Evolutionary conservation across 257 asterid species (phyloP).

Genomic region (Catharanthus roseus): DNA sequence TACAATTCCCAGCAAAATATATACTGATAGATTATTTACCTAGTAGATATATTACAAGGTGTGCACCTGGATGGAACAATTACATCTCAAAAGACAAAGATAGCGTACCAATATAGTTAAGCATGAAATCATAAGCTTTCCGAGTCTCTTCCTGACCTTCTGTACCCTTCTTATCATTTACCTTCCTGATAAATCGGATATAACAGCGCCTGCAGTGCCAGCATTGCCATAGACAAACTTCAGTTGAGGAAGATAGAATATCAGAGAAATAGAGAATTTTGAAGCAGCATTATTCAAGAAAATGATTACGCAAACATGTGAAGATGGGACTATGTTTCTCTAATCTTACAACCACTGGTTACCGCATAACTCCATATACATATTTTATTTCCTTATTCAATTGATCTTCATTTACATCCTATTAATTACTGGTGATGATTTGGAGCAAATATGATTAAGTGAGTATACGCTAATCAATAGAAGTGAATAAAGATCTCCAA

Average conservation of each 20-base stretch:
- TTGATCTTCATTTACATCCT: background rate
- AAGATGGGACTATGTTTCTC: background rate
- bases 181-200: slow-evolving; percentile 81
- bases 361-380: background rate
- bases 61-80: slow-evolving; percentile 1
- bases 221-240: slow-evolving; percentile 12
- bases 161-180: slow-evolving; percentile 76
- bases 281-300: background rate
- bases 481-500: background rate
- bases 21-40: background rate
- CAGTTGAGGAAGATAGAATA: slow-evolving; percentile 8
- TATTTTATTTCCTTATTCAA: background rate
- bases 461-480: background rate
- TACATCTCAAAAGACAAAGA: slow-evolving; percentile 5
- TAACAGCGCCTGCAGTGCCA: slow-evolving; percentile 79
- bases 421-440: background rate
- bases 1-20: background rate
- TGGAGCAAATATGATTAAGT: background rate
- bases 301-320: background rate
- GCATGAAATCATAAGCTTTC: slow-evolving; percentile 95
- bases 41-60: background rate
- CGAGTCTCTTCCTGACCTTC: slow-evolving; percentile 95
- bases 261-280: slow-evolving; percentile 4
- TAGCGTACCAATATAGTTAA: slow-evolving; percentile 76
- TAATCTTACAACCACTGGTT: background rate